Evolutionary conservation across 495 filamentous ascomycete genomes (phyloP).

Genomic region (Lasiosphaeria ovina): DNA sequence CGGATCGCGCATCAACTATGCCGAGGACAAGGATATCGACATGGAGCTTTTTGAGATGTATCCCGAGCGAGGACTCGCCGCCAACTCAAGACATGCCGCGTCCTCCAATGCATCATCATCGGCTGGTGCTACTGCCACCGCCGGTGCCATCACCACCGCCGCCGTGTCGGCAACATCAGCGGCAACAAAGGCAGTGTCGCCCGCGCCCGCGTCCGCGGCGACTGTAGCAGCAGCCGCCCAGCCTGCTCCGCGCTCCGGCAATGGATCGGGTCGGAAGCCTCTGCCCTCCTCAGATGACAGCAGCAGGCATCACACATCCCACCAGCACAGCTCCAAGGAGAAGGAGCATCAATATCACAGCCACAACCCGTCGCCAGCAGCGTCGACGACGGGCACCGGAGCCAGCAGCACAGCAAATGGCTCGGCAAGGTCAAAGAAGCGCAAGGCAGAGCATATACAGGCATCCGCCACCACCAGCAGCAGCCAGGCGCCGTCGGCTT

Average conservation of each 20-base stretch:
- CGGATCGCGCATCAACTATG: conserved; percentile 83
- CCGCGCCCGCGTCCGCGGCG: conserved; percentile 8
- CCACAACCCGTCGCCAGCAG: conserved; percentile 3
- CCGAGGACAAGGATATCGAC: conserved; percentile 91
- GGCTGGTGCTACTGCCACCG: conserved; percentile 1
- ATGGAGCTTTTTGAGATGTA: conserved; percentile 65
- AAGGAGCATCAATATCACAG: conserved; percentile 15
- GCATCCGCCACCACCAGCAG: conserved; percentile 26
- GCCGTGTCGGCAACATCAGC: conserved; percentile 20
- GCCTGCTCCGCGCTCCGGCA: conserved; percentile 22
- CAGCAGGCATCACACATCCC: conserved; percentile 22
- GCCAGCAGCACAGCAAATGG: conserved; percentile 50
- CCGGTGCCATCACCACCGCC: not conserved
- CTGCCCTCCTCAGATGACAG: conserved; percentile 31
- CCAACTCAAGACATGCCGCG: conserved; percentile 37
- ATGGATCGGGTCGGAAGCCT: conserved; percentile 31
- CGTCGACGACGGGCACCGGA: conserved; percentile 30
- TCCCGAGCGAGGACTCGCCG: conserved; percentile 47
- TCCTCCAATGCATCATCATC: conserved; percentile 19
- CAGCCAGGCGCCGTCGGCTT: conserved; percentile 50
- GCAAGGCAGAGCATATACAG: conserved; percentile 60
- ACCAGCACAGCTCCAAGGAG: conserved; percentile 28
- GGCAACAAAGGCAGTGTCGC: conserved; percentile 14
- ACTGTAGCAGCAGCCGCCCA: conserved; percentile 13
- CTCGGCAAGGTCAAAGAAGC: conserved; percentile 61